phyloP scores from a whole-genome alignment of 495 filamentous ascomycete species.

The Penicillium pulvis region DNA sequence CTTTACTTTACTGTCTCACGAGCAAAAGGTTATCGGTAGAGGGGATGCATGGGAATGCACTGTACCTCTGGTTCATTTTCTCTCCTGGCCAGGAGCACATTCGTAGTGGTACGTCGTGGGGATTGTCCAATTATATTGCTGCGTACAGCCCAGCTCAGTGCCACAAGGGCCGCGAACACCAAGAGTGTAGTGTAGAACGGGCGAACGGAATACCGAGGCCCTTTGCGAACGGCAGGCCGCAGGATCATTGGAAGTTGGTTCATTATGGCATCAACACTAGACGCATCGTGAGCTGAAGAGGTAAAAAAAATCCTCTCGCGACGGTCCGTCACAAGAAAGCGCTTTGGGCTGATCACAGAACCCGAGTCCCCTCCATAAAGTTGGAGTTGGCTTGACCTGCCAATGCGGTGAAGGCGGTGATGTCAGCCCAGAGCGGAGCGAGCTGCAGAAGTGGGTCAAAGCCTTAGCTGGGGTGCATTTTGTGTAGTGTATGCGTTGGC shows the following conservation, averaged over 20 bases:
- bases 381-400: conserved; percentile 7
- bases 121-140: conserved; percentile 10
- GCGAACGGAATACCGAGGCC: conserved; percentile 38
- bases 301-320: conserved; percentile 4
- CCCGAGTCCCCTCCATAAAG: conserved; percentile 11
- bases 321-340: not conserved
- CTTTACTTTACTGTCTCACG: conserved; percentile 12
- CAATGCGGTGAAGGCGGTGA: conserved; percentile 29
- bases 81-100: conserved; percentile 24
- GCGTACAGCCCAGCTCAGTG: conserved; percentile 28
- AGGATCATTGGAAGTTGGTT: conserved; percentile 25
- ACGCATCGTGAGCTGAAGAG: conserved; percentile 32
- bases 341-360: conserved; percentile 4
- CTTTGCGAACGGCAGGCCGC: conserved; percentile 28
- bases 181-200: conserved; percentile 41
- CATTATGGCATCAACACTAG: conserved; percentile 27
- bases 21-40: not conserved
- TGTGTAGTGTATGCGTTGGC: not conserved
- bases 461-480: conserved; percentile 8
- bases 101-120: conserved; percentile 10
- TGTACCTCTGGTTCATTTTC: conserved; percentile 42
- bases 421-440: conserved; percentile 26
- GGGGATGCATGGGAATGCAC: not conserved
- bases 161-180: conserved; percentile 31
- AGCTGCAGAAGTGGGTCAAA: conserved; percentile 27